Evolutionary conservation across 2,329 filamentous ascomycete genomes (phyloP).

Genomic region (Fusarium veterinarium): DNA sequence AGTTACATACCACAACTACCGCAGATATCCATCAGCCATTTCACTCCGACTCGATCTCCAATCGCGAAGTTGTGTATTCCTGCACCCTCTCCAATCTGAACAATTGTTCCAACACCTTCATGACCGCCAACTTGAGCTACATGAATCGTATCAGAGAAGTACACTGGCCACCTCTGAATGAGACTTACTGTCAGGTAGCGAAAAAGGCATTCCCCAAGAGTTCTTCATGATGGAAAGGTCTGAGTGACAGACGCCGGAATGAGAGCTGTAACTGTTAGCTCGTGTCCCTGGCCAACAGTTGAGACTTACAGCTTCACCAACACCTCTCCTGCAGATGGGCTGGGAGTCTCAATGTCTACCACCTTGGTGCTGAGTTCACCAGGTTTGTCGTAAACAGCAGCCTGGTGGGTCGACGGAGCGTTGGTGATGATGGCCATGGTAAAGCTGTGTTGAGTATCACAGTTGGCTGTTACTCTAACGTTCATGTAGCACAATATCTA

Average conservation of each 20-base stretch:
- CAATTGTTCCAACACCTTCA: background rate
- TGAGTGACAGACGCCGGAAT: background rate
- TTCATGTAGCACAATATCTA: background rate
- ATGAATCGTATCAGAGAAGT: rapidly evolving
- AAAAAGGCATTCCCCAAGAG: background rate
- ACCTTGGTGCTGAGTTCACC: background rate
- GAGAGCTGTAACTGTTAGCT: background rate
- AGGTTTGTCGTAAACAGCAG: background rate
- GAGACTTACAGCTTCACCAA: background rate
- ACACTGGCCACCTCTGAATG: rapidly evolving
- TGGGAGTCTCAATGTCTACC: background rate
- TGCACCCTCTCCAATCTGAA: background rate
- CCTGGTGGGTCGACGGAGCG: rapidly evolving
- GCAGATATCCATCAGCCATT: background rate
- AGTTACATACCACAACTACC: background rate
- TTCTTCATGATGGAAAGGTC: background rate
- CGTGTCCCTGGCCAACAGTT: background rate
- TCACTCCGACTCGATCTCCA: background rate
- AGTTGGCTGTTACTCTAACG: too few relatives aligned
- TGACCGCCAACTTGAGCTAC: background rate
- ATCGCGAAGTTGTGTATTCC: background rate
- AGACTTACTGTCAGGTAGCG: background rate
- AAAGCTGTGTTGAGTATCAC: background rate
- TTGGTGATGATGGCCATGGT: background rate
- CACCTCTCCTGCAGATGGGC: background rate